A percentile compares a stretch with the other conserved stretches of the same genome.
phyloP scores from a whole-genome alignment of 2,329 filamentous ascomycete species.

The Volutella citrinella region DNA sequence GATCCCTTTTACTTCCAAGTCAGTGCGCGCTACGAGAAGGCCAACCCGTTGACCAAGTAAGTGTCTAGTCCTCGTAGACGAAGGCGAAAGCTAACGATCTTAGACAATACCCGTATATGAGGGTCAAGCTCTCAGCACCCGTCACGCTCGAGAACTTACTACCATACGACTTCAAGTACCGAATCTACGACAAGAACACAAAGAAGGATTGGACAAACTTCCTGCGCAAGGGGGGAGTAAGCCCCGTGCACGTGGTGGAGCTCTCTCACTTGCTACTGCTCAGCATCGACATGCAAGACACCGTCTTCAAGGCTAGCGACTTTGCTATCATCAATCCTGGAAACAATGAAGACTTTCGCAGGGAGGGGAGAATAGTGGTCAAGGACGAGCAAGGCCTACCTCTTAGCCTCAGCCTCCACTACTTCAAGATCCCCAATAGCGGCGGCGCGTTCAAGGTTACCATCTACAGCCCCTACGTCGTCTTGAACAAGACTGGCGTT shows the following conservation, averaged over 20 bases:
- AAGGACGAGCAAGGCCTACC: slow-evolving; percentile 82
- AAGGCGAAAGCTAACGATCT: slow-evolving; percentile 9
- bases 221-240: slow-evolving; percentile 90
- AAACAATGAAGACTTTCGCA: slow-evolving; percentile 80
- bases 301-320: slow-evolving; percentile 88
- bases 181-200: slow-evolving; percentile 97
- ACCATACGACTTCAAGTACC: slow-evolving; percentile 98
- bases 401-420: slow-evolving; percentile 82
- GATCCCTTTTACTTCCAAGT: slow-evolving; percentile 97
- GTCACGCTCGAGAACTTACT: slow-evolving; percentile 92
- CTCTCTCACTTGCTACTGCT: slow-evolving; percentile 88
- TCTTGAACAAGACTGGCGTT: slow-evolving; percentile 92
- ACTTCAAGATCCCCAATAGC: slow-evolving; percentile 84
- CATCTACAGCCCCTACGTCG: slow-evolving; percentile 90
- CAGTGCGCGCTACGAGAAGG: slow-evolving; percentile 79
- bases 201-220: slow-evolving; percentile 99
- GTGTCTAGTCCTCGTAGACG: slow-evolving; percentile 16
- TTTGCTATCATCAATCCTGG: slow-evolving; percentile 97
- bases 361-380: slow-evolving; percentile 74
- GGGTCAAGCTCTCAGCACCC: slow-evolving; percentile 83
- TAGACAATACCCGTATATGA: slow-evolving; percentile 91
- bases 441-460: slow-evolving; percentile 96
- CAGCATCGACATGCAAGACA: slow-evolving; percentile 96
- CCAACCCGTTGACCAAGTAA: slow-evolving; percentile 75
- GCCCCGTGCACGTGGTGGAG: slow-evolving; percentile 95